Evolutionary conservation across 257 asterid species (phyloP).

Genomic region (Solanum pimpinellifolium): DNA sequence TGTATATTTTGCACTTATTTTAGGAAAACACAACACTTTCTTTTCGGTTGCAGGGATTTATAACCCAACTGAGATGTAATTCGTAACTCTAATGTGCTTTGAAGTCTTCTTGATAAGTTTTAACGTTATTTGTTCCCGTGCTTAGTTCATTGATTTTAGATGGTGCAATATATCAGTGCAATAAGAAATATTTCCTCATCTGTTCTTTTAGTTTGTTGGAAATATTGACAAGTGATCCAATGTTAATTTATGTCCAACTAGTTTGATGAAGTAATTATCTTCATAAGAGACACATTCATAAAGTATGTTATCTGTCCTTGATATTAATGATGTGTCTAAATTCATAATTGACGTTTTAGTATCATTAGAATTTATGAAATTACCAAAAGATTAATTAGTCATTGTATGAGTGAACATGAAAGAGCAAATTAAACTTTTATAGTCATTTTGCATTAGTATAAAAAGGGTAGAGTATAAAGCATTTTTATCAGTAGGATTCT

Average conservation of each 20-base stretch:
- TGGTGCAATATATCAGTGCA: neutral
- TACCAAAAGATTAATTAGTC: neutral
- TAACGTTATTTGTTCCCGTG: neutral
- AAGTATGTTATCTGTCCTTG: neutral
- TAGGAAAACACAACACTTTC: neutral
- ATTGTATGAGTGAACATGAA: neutral
- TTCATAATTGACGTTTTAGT: neutral
- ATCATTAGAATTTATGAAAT: neutral
- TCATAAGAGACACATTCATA: neutral
- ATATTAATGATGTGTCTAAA: neutral
- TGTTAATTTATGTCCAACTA: neutral
- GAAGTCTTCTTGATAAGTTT: neutral
- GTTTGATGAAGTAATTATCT: neutral
- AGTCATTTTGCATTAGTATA: neutral
- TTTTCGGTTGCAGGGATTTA: neutral
- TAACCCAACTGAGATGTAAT: neutral
- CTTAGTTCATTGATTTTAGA: neutral
- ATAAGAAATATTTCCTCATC: neutral
- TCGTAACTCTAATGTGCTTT: neutral
- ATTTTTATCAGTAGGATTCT: neutral
- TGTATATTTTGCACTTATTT: neutral
- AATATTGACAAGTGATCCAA: neutral
- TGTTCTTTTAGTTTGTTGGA: neutral
- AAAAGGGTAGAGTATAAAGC: neutral
- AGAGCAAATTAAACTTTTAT: neutral